Percentiles rank a stretch among this genome's conserved stretches.
phyloP scores from a whole-genome alignment of 164 flowering plant species.

The Kalanchoe fedtschenkoi region DNA sequence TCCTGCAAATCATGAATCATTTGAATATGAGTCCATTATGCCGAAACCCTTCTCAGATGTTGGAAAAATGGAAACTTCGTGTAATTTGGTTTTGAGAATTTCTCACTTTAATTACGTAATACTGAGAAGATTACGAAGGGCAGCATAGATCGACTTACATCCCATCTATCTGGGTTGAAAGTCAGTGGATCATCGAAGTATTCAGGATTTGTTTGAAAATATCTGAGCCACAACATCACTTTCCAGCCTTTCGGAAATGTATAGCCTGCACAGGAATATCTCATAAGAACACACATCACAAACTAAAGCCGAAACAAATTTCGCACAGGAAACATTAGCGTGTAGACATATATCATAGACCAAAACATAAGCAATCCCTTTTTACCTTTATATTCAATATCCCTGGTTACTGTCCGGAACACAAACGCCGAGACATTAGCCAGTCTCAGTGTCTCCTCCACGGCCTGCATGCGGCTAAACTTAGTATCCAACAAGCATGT shows the following conservation, averaged over 20 bases:
- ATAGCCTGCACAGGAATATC: no score
- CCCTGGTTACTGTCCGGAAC: not conserved
- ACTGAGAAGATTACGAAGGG: no score
- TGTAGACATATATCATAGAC: not conserved
- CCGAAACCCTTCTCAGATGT: no score
- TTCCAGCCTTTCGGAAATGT: conserved; percentile 44
- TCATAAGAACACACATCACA: no score
- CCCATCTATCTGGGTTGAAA: conserved; percentile 54
- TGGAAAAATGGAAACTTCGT: no score
- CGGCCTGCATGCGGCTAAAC: not conserved
- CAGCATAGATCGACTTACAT: conserved; percentile 28
- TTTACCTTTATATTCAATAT: not conserved
- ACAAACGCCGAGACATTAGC: not conserved
- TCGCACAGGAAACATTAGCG: no score
- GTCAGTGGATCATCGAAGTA: conserved; percentile 38
- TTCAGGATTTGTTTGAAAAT: conserved; percentile 39
- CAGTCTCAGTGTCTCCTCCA: not conserved
- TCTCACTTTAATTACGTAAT: no score
- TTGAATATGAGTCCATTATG: no score
- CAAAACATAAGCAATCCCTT: not conserved
- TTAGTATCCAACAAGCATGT: not conserved
- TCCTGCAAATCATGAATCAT: conserved; percentile 17
- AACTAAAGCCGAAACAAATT: no score
- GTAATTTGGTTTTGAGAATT: no score
- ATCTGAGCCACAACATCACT: conserved; percentile 27